Evolutionary conservation across 2,329 filamentous ascomycete genomes (phyloP).

Genomic region (Aspergillus neoniger): DNA sequence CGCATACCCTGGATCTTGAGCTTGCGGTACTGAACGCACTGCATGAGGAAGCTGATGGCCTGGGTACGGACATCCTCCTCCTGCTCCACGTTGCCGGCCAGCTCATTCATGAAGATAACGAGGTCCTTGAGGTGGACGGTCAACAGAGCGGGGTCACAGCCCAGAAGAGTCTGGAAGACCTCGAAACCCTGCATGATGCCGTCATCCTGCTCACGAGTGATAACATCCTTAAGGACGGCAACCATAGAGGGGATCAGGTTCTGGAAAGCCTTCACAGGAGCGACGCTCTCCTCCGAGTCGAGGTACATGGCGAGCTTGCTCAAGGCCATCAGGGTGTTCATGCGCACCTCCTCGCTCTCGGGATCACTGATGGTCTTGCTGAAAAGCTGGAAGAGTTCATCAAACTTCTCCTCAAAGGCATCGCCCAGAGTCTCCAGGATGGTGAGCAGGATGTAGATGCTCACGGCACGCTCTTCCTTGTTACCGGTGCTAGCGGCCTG

Average conservation of each 20-base stretch:
- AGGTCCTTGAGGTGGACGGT: conserved; percentile 86
- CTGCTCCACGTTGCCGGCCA: conserved; percentile 73
- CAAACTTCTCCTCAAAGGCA: conserved; percentile 77
- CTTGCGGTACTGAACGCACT: conserved; percentile 86
- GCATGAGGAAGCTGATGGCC: conserved; percentile 90
- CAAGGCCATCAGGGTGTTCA: conserved; percentile 91
- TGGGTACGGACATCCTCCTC: conserved; percentile 87
- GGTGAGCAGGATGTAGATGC: conserved; percentile 89
- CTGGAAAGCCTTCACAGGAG: conserved; percentile 74
- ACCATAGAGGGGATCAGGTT: conserved; percentile 85
- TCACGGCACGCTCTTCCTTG: conserved; percentile 81
- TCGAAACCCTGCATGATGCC: conserved; percentile 89
- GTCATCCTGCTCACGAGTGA: conserved; percentile 80
- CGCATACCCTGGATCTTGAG: conserved; percentile 92
- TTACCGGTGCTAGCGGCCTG: conserved; percentile 75
- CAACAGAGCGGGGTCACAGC: conserved; percentile 82
- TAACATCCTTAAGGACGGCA: conserved; percentile 78
- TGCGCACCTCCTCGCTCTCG: conserved; percentile 85
- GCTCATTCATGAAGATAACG: conserved; percentile 88
- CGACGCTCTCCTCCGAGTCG: conserved; percentile 80
- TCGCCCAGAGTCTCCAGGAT: conserved; percentile 86
- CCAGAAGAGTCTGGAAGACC: conserved; percentile 92
- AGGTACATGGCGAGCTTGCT: conserved; percentile 85
- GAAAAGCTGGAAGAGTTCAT: conserved; percentile 80
- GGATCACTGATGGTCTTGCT: conserved; percentile 84